phyloP scores from a whole-genome alignment of 1,284 basidiomycete species.

The Cryptococcus hybrid region DNA sequence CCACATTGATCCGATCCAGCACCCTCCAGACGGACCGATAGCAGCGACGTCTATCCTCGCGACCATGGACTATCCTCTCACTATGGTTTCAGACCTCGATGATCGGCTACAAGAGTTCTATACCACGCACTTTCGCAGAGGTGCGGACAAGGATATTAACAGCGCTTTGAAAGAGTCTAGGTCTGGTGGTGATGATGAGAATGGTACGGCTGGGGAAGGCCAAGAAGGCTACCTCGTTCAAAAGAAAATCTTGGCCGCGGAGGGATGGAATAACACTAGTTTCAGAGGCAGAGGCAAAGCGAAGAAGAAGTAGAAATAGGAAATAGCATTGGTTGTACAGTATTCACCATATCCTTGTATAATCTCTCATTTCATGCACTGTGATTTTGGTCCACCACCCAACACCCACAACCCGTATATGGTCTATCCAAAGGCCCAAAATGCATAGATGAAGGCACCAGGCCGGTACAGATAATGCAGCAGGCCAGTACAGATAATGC shows the following conservation, averaged over 20 bases:
- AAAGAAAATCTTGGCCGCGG: not conserved
- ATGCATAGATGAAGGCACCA: slow-evolving; percentile 1
- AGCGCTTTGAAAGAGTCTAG: not conserved
- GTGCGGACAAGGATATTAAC: slow-evolving; percentile 18
- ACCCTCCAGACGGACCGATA: too few relatives aligned
- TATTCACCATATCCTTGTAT: not conserved
- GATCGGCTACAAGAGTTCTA: slow-evolving; percentile 23
- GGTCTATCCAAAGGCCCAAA: too few relatives aligned
- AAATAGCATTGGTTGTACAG: too few relatives aligned
- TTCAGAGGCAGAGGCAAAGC: slow-evolving; percentile 5
- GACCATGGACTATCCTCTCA: not conserved
- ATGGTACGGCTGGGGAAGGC: not conserved
- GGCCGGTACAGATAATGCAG: too few relatives aligned
- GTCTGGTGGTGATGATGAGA: slow-evolving; percentile 2
- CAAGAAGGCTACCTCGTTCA: not conserved
- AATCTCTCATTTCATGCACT: not conserved
- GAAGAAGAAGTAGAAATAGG: not conserved
- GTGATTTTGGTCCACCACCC: too few relatives aligned
- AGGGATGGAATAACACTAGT: too few relatives aligned
- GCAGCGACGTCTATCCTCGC: too few relatives aligned
- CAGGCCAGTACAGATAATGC: too few relatives aligned
- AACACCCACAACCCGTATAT: too few relatives aligned
- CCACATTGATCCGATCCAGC: too few relatives aligned
- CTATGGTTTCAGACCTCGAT: slow-evolving; percentile 16
- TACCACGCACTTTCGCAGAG: slow-evolving; percentile 31